Conservation (phyloP, 179 eudicot genomes). For the Sideroxylon spinosum region DNA sequence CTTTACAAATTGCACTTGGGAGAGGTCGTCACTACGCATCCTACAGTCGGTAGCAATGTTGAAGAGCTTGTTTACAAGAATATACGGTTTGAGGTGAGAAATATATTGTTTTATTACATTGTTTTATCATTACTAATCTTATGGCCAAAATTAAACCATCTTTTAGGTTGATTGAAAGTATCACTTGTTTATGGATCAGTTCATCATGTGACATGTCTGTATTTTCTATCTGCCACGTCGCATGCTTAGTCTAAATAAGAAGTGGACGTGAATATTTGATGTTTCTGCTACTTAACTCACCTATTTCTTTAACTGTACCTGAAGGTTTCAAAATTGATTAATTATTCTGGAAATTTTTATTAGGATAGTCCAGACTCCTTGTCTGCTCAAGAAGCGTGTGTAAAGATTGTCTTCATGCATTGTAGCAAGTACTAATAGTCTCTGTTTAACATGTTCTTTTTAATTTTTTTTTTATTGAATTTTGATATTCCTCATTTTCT, state of each 20-base stretch:
- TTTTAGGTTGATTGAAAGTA: not conserved
- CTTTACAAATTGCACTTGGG: slow-evolving; percentile 95
- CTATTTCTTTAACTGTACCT: not conserved
- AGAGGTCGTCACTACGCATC: slow-evolving; percentile 93
- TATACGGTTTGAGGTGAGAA: slow-evolving; percentile 78
- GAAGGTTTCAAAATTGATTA: not conserved
- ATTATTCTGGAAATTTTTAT: not conserved
- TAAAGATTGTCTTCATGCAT: not conserved
- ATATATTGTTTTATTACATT: not conserved
- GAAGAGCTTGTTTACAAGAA: slow-evolving; percentile 97
- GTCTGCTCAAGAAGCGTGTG: not conserved
- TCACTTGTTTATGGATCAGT: not conserved
- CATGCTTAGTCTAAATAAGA: not conserved
- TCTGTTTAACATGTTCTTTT: not conserved
- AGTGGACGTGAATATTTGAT: not conserved
- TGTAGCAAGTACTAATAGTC: not conserved
- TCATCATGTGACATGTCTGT: not conserved
- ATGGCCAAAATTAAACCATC: not conserved
- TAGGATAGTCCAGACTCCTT: not conserved
- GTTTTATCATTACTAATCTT: not conserved
- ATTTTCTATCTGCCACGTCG: not conserved
- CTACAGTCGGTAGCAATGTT: slow-evolving; percentile 97
- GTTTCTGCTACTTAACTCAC: not conserved
- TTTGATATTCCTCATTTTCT: not conserved
- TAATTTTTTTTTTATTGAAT: not conserved